Conservation (phyloP, 805 yeast genomes). For the Alloascoidea africana region DNA sequence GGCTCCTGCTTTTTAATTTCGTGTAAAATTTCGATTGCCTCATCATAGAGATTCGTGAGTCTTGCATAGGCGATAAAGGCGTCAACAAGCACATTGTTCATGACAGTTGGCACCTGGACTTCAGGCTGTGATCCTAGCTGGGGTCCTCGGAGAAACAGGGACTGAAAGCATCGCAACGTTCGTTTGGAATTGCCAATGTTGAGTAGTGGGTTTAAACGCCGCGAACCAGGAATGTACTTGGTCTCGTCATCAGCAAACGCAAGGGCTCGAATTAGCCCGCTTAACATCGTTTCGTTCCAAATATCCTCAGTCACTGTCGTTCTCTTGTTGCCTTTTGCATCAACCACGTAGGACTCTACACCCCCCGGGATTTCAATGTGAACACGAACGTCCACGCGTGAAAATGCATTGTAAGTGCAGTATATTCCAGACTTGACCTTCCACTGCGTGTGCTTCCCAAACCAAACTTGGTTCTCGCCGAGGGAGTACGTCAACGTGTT, state of each 20-base stretch:
- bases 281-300: constrained; percentile 37
- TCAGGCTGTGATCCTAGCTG: constrained; percentile 53
- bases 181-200: constrained; percentile 28
- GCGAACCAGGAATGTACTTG: constrained; percentile 65
- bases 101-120: constrained; percentile 49
- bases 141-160: constrained; percentile 50
- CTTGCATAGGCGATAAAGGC: constrained; percentile 51
- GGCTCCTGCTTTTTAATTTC: constrained; percentile 37
- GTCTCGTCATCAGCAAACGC: constrained; percentile 69
- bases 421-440: constrained; percentile 23
- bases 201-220: constrained; percentile 66
- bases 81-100: constrained; percentile 59
- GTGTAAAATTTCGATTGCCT: constrained; percentile 43
- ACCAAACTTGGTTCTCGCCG: constrained; percentile 55
- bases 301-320: constrained; percentile 17
- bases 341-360: constrained; percentile 21
- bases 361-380: constrained; percentile 39
- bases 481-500: constrained; percentile 27
- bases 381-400: constrained; percentile 60
- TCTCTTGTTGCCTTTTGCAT: constrained; percentile 21
- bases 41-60: constrained; percentile 47
- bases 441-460: constrained; percentile 39
- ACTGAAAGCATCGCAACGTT: constrained; percentile 53
- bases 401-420: constrained; percentile 56
- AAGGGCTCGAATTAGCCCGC: constrained; percentile 63